Evolutionary conservation across 805 yeast genomes (phyloP), one percentile per base, ranked within the genome.

Genomic region (Lipomyces starkeyi): DNA sequence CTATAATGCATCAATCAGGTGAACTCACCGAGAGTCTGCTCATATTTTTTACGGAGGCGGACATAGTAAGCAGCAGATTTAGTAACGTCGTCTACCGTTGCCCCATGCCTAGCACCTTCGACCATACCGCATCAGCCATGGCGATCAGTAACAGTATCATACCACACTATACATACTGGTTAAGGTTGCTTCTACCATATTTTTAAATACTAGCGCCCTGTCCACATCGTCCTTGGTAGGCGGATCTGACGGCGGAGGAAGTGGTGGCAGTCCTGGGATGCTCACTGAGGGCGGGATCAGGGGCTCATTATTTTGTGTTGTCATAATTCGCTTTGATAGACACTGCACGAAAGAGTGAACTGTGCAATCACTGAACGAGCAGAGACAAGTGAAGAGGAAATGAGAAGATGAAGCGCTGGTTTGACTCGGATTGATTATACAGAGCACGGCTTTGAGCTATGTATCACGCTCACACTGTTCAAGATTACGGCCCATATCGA

Each of bases 171-270:
- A 20, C n/a, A 53, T 53, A 27, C 32, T 20, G 2, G 17, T n/a
- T 52, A 20, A 25, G 8, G 32, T 17, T 25, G 7, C 14, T 53
- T 20, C 56, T 11, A 53, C 56, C 32, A 27, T 22, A 8, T 22
- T 53, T 20, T 53, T 53, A 53, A 53, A 53, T 27, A 3, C 6
- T 8, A 53, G 56, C 32, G 56, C 56, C 3, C 56, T 53, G 32
- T 53, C 56, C 56, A 53, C 32, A 8, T 53, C 56, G 56, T 53
- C 56, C 8, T 53, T 53, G 32, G 56, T 53, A 22, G 25, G 56
- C 56, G 56, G 56, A 52, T 52, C 27, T 25, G 27, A 25, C 27
- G 27, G 27, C 27, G 27, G 27, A 25, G 27, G 27, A 25, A 25
- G 27, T 25, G 27, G 27, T 25, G 27, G 27, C 27, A 25, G 27